Evolutionary conservation across 345 rosid species (phyloP).

Genomic region (Bruguiera parviflora): DNA sequence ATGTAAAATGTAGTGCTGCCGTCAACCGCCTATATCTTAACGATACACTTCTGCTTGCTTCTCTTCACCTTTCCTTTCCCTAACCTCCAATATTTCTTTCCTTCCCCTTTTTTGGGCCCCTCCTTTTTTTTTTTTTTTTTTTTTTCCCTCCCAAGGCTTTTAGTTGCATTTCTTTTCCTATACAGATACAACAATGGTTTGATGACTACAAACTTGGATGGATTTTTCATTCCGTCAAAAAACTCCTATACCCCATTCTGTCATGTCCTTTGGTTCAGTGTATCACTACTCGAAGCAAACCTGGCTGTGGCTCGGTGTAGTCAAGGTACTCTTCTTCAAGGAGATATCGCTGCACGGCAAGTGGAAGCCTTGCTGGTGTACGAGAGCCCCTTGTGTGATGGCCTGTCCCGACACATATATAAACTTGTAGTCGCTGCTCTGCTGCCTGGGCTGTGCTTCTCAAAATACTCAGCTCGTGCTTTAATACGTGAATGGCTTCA

Average conservation of each 20-base stretch:
- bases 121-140: neutral
- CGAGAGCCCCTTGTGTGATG: slow-evolving; percentile 93
- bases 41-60: slow-evolving; percentile 36
- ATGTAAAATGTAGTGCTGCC: slow-evolving; percentile 36
- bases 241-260: slow-evolving; percentile 37
- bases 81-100: neutral
- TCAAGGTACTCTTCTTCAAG: slow-evolving; percentile 92
- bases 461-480: slow-evolving; percentile 70
- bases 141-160: slow-evolving; percentile 13
- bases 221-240: slow-evolving; percentile 36
- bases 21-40: slow-evolving; percentile 39
- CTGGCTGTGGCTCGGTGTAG: slow-evolving; percentile 87
- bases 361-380: slow-evolving; percentile 87
- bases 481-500: slow-evolving; percentile 83
- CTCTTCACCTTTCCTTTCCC: slow-evolving; percentile 19
- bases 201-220: slow-evolving; percentile 18
- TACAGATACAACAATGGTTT: slow-evolving; percentile 58
- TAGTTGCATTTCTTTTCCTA: slow-evolving; percentile 46
- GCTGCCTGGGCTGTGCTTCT: slow-evolving; percentile 71
- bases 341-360: slow-evolving; percentile 80
- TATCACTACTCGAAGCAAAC: slow-evolving; percentile 87
- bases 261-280: slow-evolving; percentile 41
- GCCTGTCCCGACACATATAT: slow-evolving; percentile 96
- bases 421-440: slow-evolving; percentile 82
- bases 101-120: neutral